A percentile compares a stretch with the other conserved stretches of the same genome.
Evolutionary conservation across 345 rosid genomes (phyloP).

Genomic region (Iberis pinnata): DNA sequence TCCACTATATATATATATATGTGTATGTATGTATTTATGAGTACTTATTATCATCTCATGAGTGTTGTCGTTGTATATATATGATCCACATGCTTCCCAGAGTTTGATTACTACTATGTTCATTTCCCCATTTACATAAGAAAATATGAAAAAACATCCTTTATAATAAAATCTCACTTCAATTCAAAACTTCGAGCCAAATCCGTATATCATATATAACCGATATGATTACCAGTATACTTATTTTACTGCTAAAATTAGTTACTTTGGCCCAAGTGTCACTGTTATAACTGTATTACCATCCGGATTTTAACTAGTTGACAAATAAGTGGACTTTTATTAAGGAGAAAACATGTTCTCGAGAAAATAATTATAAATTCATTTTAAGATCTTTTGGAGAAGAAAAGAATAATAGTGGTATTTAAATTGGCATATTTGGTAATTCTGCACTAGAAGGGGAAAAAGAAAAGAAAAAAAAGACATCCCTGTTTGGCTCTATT

Average conservation of each 20-base stretch:
- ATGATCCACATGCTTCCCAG: slow-evolving; percentile 5
- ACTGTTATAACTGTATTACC: too few species aligned
- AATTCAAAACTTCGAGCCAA: too few species aligned
- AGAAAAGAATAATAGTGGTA: neutral
- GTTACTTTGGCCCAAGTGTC: too few species aligned
- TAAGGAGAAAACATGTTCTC: neutral
- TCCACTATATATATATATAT: neutral
- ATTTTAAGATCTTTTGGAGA: neutral
- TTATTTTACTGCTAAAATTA: too few species aligned
- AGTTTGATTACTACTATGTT: slow-evolving; percentile 5
- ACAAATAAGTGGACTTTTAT: neutral
- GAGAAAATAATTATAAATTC: neutral
- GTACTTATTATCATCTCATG: neutral
- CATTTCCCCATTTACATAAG: neutral
- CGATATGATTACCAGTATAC: too few species aligned
- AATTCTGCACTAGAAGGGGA: neutral
- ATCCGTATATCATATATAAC: too few species aligned
- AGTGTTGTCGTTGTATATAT: slow-evolving; percentile 19
- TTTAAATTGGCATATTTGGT: slow-evolving; percentile 10
- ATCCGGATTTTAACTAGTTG: too few species aligned
- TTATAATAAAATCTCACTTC: too few species aligned
- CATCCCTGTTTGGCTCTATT: neutral
- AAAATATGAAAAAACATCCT: too few species aligned
- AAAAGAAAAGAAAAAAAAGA: too few species aligned
- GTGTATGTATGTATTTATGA: slow-evolving; percentile 2